Evolutionary conservation across 2,329 filamentous ascomycete species (phyloP).

Genomic region (Fusarium bulbicola): DNA sequence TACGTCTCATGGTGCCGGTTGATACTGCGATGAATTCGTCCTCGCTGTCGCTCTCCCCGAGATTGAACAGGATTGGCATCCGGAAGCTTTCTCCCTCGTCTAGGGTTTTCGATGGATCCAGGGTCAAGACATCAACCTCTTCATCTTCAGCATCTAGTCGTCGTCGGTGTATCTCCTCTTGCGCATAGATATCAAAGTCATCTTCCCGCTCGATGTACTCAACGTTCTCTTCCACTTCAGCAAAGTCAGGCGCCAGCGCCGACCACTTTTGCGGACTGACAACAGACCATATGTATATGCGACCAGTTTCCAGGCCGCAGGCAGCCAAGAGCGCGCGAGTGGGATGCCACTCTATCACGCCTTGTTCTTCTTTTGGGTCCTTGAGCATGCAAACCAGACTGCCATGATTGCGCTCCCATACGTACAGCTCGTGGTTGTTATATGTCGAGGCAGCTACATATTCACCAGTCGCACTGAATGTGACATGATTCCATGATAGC

Average conservation of each 20-base stretch:
- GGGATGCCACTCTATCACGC: slow-evolving; percentile 97
- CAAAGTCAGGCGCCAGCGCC: slow-evolving; percentile 94
- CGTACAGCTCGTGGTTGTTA: slow-evolving; percentile 98
- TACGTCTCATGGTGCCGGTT: slow-evolving; percentile 84
- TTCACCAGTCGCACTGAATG: slow-evolving; percentile 92
- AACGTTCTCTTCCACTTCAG: slow-evolving; percentile 97
- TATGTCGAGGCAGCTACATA: slow-evolving; percentile 97
- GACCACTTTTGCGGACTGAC: slow-evolving; percentile 97
- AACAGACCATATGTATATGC: slow-evolving; percentile 96
- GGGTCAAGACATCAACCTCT: slow-evolving; percentile 86
- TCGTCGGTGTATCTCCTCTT: slow-evolving; percentile 92
- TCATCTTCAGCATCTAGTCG: slow-evolving; percentile 93
- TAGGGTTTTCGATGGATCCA: slow-evolving; percentile 72
- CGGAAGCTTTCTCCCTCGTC: slow-evolving; percentile 73
- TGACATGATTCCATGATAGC: slow-evolving; percentile 95
- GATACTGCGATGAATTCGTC: slow-evolving; percentile 80
- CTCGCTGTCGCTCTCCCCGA: slow-evolving; percentile 94
- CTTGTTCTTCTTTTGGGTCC: slow-evolving; percentile 94
- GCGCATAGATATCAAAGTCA: slow-evolving; percentile 96
- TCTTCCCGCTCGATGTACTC: slow-evolving; percentile 96
- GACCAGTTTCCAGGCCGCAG: slow-evolving; percentile 90
- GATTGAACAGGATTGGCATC: slow-evolving; percentile 93
- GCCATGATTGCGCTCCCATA: slow-evolving; percentile 94
- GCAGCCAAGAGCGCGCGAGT: slow-evolving; percentile 86
- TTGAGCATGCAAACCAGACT: slow-evolving; percentile 97